Evolutionary conservation across 2,329 filamentous ascomycete species (phyloP).

Genomic region (Coniella lustricola): DNA sequence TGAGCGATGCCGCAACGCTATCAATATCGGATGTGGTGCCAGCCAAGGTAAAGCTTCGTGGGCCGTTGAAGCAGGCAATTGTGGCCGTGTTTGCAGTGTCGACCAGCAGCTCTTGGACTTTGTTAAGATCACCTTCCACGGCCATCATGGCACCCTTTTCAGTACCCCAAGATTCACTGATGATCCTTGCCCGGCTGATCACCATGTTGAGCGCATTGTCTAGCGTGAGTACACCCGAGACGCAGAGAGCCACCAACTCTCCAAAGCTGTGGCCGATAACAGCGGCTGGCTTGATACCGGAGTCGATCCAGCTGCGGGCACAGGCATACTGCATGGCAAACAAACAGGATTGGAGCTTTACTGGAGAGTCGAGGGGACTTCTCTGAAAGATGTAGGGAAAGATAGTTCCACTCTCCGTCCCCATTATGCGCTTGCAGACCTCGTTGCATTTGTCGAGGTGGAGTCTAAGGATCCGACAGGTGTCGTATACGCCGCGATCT

Average conservation of each 20-base stretch:
- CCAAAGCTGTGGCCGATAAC: slow-evolving; percentile 37
- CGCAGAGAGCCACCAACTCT: slow-evolving; percentile 32
- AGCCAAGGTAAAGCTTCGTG: slow-evolving; percentile 34
- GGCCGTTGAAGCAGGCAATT: slow-evolving; percentile 45
- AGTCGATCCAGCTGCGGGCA: slow-evolving; percentile 30
- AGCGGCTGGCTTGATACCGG: slow-evolving; percentile 20
- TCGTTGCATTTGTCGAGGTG: slow-evolving; percentile 21
- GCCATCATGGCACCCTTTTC: slow-evolving; percentile 34
- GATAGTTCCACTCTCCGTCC: slow-evolving; percentile 22
- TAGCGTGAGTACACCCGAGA: slow-evolving; percentile 26
- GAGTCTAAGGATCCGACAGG: slow-evolving; percentile 17
- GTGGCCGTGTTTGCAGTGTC: not conserved
- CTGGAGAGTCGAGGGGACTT: slow-evolving; percentile 9
- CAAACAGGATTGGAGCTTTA: slow-evolving; percentile 30
- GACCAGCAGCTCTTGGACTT: not conserved
- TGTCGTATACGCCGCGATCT: slow-evolving; percentile 26
- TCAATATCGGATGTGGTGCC: slow-evolving; percentile 29
- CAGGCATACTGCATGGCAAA: slow-evolving; percentile 33
- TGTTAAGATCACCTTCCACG: slow-evolving; percentile 14
- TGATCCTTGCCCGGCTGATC: slow-evolving; percentile 22
- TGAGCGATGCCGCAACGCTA: not conserved
- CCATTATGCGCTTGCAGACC: slow-evolving; percentile 11
- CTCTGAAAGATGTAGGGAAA: slow-evolving; percentile 27
- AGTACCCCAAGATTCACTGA: slow-evolving; percentile 27
- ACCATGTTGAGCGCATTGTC: slow-evolving; percentile 25